Evolutionary conservation across 192 early-diverging fungal species (phyloP).

Genomic region (Lobosporangium transversale): DNA sequence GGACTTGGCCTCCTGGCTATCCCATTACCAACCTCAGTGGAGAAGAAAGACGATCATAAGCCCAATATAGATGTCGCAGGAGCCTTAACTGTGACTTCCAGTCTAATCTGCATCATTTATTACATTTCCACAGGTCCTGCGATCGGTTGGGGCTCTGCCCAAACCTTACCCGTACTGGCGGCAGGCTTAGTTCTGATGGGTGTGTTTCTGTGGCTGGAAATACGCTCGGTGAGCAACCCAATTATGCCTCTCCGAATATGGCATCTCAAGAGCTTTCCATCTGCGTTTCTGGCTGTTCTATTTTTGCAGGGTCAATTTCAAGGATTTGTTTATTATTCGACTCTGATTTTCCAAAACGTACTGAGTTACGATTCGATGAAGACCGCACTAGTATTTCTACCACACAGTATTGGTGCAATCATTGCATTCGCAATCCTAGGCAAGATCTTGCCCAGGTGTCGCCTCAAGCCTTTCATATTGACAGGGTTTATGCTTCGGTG

Average conservation of each 20-base stretch:
- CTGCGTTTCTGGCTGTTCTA: slow-evolving; percentile 55
- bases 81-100: slow-evolving; percentile 32
- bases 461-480: slow-evolving; percentile 35
- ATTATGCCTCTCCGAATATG: slow-evolving; percentile 59
- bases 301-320: slow-evolving; percentile 53
- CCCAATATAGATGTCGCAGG: slow-evolving; percentile 42
- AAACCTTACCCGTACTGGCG: slow-evolving; percentile 38
- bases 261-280: slow-evolving; percentile 57
- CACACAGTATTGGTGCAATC: slow-evolving; percentile 50
- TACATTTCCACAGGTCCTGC: slow-evolving; percentile 40
- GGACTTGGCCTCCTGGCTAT: slow-evolving; percentile 22
- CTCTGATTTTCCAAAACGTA: slow-evolving; percentile 59
- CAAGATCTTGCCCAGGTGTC: slow-evolving; percentile 48
- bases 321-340: slow-evolving; percentile 53
- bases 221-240: slow-evolving; percentile 31
- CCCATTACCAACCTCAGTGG: slow-evolving; percentile 12
- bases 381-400: slow-evolving; percentile 55
- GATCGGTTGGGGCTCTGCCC: slow-evolving; percentile 42
- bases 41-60: slow-evolving; percentile 8
- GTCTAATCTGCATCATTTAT: slow-evolving; percentile 53
- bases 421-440: slow-evolving; percentile 40
- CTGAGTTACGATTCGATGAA: slow-evolving; percentile 53
- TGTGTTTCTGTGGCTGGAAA: slow-evolving; percentile 50
- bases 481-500: slow-evolving; percentile 18
- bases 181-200: slow-evolving; percentile 50